Evolutionary conservation across 768 basidiomycete genomes (phyloP), one percentile per base, ranked within the genome.

Genomic region (Kwoniella botswanensis): DNA sequence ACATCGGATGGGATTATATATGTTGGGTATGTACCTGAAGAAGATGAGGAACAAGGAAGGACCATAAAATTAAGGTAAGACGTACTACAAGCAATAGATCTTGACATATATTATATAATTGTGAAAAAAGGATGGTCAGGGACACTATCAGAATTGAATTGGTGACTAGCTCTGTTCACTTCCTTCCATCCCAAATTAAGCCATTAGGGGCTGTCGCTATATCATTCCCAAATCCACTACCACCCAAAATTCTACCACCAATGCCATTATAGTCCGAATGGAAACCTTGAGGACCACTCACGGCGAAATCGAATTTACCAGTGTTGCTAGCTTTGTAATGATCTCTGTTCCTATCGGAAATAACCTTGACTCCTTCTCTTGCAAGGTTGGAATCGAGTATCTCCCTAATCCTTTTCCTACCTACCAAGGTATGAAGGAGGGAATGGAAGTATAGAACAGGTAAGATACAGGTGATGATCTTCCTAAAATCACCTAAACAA

Each of bases 381-480:
- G 35, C 10, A 2, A 62, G 42, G 6, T 50, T 43, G 12, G 17
- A 15, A n/a, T 44, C 43, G 17, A 62, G 60, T 22, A 62, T 44
- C 18, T 43, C 41, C n/a, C 60, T 43, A 6, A 62, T 50, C 18
- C 44, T 43, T 17, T 62, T 43, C 18, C 60, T 26, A 13, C 60
- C 60, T 21, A 50, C 60, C n/a, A 62, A 26, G 13, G 60, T 62
- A 21, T 44, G 60, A 11, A 62, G 21, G 18, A 50, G 41, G 17
- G 60, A 62, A 26, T 62, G 60, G n/a, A 43, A 62, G 42, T 62
- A 62, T 13, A 62, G 42, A 3, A 62, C 60, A 12, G 60, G 60
- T n/a, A 62, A n/a, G 21, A 43, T 44, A 43, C 41, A 44, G 11
- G 44, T 50, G 5, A 62, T 62, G 35, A 50, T 43, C 15, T 50